These are phyloP conservation scores for Fusarium bactridioides DNA, from an alignment of 2,329 filamentous ascomycete genomes.

Conservation along the genomic window DNA sequence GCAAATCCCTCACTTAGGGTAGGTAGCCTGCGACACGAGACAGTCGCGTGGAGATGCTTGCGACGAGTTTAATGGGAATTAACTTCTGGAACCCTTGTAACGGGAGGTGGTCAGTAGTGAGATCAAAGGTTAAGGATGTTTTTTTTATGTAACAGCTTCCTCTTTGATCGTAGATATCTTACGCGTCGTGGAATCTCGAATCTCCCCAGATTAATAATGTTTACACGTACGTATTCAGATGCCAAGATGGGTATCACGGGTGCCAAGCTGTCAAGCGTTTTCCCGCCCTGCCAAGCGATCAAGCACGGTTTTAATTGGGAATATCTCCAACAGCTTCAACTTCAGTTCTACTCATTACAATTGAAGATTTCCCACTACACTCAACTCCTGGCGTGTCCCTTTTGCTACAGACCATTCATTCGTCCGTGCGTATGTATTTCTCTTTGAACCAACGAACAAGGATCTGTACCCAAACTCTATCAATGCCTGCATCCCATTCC, in stretches of 20 bases:
- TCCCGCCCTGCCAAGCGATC: constrained; percentile 13
- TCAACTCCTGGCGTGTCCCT: not conserved
- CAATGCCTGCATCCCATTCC: constrained; percentile 3
- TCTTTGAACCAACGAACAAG: not conserved
- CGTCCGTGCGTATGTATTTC: not conserved
- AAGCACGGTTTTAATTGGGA: constrained; percentile 14
- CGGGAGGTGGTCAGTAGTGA: not conserved
- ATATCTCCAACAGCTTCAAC: not conserved
- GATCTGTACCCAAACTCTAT: constrained; percentile 2
- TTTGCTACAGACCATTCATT: not conserved
- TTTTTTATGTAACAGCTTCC: not conserved
- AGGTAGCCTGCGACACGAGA: not conserved
- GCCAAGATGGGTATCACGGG: constrained; percentile 2
- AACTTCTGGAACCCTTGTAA: not conserved
- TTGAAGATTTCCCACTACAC: not conserved
- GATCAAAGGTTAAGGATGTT: not conserved
- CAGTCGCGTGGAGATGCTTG: not conserved
- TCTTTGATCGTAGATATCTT: not conserved
- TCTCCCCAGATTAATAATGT: not conserved
- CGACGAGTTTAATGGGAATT: not conserved
- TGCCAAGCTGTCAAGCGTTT: constrained; percentile 16
- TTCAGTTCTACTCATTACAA: not conserved
- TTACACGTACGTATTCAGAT: not conserved
- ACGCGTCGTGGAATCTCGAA: not conserved
- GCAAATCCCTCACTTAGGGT: not conserved